Evolutionary conservation across 169 alveolate species (phyloP), one percentile per base, ranked within the genome.

Genomic region (Plasmodium coatneyi): DNA sequence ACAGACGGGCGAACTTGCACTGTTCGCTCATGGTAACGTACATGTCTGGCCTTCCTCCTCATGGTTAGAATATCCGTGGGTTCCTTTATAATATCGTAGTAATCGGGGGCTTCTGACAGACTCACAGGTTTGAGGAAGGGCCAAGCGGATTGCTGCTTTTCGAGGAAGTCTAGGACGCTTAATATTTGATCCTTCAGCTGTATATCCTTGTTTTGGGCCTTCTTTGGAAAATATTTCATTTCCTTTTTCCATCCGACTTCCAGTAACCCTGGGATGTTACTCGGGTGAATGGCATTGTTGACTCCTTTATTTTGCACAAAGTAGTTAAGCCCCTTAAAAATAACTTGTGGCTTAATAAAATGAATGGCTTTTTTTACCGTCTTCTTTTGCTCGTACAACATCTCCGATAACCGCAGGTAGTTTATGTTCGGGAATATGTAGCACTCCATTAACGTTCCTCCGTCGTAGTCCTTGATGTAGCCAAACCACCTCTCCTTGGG

Each of bases 371-470:
- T 94, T 80, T 95, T 84, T 14, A 97, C 97, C 2, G 98, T 97
- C 56, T 97, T 97, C 95, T 97, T 98, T 93, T 99, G 99, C 83
- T 97, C 96, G 92, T 97, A 96, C 49, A 99, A 96, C 96, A 98
- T 95, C 56, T 97, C 98, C 1, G 99, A 97, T 41, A 99, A 96
- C 82, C 98, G 95, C 16, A 96, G 96, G 90, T 99, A 99, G 95
- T 99, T 98, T 71, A 99, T 98, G 56, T 97, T 97, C 28, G 98
- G 98, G 74, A 98, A 97, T 3, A 99, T 97, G 79, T 97, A 97
- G 95, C 99, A 99, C 74, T 99, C 99, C 99, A 99, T 99, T 72
- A 99, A 95, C n/a, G 99, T 99, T n/a, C 99, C 99, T 39, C 99
- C 99, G 92, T 98, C 99, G 96, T 99, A 99, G 93, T 99, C 99